phyloP scores from a whole-genome alignment of 2,329 filamentous ascomycete species.

The Xylaria sp. region DNA sequence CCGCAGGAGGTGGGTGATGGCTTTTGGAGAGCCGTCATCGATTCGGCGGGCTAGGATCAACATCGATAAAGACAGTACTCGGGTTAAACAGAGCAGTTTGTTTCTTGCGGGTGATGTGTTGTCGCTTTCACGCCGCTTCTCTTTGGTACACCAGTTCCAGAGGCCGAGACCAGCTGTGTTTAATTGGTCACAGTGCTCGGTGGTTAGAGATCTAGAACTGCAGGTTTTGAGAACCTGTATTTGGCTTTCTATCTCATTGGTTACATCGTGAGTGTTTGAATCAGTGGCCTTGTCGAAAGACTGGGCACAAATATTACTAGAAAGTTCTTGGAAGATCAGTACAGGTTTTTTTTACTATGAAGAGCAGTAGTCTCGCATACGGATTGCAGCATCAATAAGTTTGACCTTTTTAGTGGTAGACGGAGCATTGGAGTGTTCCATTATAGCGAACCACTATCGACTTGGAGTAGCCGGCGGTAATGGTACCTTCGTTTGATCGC shows the following conservation, averaged over 20 bases:
- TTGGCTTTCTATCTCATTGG: slow-evolving; percentile 55
- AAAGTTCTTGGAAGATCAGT: slow-evolving; percentile 42
- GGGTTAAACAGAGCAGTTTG: slow-evolving; percentile 54
- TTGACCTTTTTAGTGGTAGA: slow-evolving; percentile 24
- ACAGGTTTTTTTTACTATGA: not conserved
- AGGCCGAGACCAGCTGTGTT: slow-evolving; percentile 67
- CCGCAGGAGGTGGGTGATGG: slow-evolving; percentile 66
- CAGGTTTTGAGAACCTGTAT: slow-evolving; percentile 50
- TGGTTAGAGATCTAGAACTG: slow-evolving; percentile 49
- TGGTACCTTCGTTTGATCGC: slow-evolving; percentile 4
- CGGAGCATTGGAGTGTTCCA: slow-evolving; percentile 28
- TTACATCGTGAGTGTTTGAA: slow-evolving; percentile 50
- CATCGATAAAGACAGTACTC: slow-evolving; percentile 73
- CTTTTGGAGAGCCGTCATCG: slow-evolving; percentile 46
- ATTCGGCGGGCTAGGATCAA: slow-evolving; percentile 66
- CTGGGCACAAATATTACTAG: slow-evolving; percentile 45
- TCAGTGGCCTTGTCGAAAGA: slow-evolving; percentile 45
- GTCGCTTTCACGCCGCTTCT: slow-evolving; percentile 53
- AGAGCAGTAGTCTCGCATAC: slow-evolving; percentile 20
- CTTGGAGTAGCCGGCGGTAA: not conserved
- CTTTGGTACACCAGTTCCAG: slow-evolving; percentile 74
- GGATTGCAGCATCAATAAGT: slow-evolving; percentile 29
- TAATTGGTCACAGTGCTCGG: slow-evolving; percentile 57
- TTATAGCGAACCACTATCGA: slow-evolving; percentile 10
- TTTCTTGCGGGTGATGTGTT: slow-evolving; percentile 39